Conservation (phyloP, 345 rosid species). For the Populus simonii region DNA sequence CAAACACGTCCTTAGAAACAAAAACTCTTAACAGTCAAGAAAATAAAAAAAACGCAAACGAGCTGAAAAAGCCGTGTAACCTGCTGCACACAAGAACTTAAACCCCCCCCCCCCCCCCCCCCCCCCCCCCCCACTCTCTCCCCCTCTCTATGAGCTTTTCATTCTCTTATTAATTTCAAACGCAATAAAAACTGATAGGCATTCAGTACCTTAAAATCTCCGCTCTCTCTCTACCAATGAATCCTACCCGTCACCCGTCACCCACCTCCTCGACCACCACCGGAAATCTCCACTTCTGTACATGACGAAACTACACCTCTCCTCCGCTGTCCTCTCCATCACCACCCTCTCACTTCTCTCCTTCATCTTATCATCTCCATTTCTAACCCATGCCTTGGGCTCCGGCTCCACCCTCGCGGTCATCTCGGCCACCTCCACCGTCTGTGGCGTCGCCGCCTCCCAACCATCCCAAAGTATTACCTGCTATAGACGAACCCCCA, state of each 20-base stretch:
- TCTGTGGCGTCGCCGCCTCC: slow-evolving; percentile 58
- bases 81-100: background rate
- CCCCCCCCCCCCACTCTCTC: background rate
- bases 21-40: background rate
- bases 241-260: slow-evolving; percentile 22
- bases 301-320: slow-evolving; percentile 44
- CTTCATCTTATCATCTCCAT: slow-evolving; percentile 10
- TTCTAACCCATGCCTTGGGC: slow-evolving; percentile 44
- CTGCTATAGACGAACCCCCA: slow-evolving; percentile 36
- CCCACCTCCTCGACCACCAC: slow-evolving; percentile 10
- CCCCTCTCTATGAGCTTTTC: background rate
- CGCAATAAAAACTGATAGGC: background rate
- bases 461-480: slow-evolving; percentile 36
- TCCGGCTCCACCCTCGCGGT: slow-evolving; percentile 72
- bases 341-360: slow-evolving; percentile 13
- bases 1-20: slow-evolving; percentile 13
- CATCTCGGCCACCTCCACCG: slow-evolving; percentile 48
- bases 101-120: background rate
- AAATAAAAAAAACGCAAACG: background rate
- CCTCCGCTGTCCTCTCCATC: background rate
- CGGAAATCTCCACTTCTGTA: slow-evolving; percentile 22
- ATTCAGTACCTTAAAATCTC: slow-evolving; percentile 9
- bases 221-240: slow-evolving; percentile 40
- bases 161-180: background rate
- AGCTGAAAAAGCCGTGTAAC: background rate